Evolutionary conservation across 2,329 filamentous ascomycete genomes (phyloP), one percentile per base, ranked within the genome.

Genomic region (Plectosphaerella cucumerina): DNA sequence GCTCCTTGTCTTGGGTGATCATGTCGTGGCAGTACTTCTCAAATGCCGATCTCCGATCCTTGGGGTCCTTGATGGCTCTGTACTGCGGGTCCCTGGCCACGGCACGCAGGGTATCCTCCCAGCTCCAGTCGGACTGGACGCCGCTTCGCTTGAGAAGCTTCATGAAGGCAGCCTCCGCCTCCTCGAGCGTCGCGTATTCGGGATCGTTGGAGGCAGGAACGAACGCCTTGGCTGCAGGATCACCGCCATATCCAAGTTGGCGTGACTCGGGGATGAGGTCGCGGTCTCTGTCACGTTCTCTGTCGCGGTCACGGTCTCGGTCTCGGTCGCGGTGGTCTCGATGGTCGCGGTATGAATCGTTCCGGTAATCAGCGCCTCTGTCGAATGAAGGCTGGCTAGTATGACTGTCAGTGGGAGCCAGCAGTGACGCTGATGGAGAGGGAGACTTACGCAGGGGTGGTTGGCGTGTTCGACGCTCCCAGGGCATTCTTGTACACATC

Each of bases 1-100:
- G 88, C 69, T 95, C 90, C 75, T 95, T 94, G 73, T 99, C 94
- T 73, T 97, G 90, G 59, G 88, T 78, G 59, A 94, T 84, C 69
- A 96, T 82, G 67, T 97, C 90, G 61, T 90, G 80, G 66, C 90
- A 90, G 75, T 94, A 99, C 73, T 96, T 96, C 72, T 96, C 90
- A 69, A 97, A 99, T 17, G 91, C 90, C 58, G 85, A 79, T 70
- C 90, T 94, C 59, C 94, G 85, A 65, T 96, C 92, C 69, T 87
- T 91, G 5, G 94, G 90, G 62, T 97, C 91, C 63, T 93, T 94
- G 59, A 99, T 85, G 18, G 94, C 89, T 55, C 93, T 88, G 68
- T 94, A 97, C 62, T 97, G 90, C 44, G 91, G 85, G 59, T 99
- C 94, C 62, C 89, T 93, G 59, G 95, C 90, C 17, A 90, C 89